phyloP scores from a whole-genome alignment of 2,329 filamentous ascomycete genomes.

The Calonectria multiphialidica region DNA sequence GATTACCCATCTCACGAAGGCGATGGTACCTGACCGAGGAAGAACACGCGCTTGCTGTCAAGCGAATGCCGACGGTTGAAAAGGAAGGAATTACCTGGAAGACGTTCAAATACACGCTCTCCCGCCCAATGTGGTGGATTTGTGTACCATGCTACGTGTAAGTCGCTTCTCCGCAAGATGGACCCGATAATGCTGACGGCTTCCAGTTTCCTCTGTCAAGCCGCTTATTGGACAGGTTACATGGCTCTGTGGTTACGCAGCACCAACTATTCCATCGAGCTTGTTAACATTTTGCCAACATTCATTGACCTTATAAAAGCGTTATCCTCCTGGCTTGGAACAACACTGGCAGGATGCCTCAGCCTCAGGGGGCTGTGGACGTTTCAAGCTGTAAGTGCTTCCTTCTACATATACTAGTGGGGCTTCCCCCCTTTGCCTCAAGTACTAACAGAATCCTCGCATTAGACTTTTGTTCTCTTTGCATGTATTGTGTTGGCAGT shows the following conservation, averaged over 20 bases:
- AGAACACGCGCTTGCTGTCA: constrained; percentile 37
- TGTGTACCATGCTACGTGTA: constrained; percentile 39
- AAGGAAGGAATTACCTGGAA: constrained; percentile 40
- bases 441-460: background rate
- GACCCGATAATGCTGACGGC: constrained; percentile 23
- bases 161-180: background rate
- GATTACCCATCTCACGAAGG: constrained; percentile 37
- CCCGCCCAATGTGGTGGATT: constrained; percentile 43
- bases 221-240: constrained; percentile 42
- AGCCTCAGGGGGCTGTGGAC: constrained; percentile 45
- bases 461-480: constrained; percentile 34
- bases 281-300: constrained; percentile 45
- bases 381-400: constrained; percentile 33
- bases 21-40: constrained; percentile 40
- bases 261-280: constrained; percentile 36
- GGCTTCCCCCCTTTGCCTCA: too few species aligned
- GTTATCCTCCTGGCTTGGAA: constrained; percentile 45
- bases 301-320: constrained; percentile 42
- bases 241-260: constrained; percentile 45
- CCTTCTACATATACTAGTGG: too few species aligned
- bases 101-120: constrained; percentile 41
- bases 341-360: constrained; percentile 41
- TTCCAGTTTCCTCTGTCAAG: constrained; percentile 35
- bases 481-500: constrained; percentile 43
- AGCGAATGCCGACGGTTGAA: constrained; percentile 35